Evolutionary conservation across 2,329 filamentous ascomycete genomes (phyloP).

Genomic region (Epichloe bromicola): DNA sequence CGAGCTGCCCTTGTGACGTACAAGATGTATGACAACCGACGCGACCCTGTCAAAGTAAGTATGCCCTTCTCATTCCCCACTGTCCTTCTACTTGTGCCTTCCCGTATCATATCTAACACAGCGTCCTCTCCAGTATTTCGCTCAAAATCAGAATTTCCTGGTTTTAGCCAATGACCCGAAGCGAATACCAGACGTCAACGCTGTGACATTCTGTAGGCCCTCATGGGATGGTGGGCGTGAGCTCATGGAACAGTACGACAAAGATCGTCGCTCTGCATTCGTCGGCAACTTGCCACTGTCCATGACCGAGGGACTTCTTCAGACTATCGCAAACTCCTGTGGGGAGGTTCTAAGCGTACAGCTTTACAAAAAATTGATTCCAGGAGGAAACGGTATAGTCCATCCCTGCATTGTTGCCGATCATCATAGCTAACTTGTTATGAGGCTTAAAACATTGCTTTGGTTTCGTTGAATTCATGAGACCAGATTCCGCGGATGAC

Average conservation of each 20-base stretch:
- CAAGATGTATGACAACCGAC: constrained; percentile 34
- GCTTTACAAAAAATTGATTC: constrained; percentile 13
- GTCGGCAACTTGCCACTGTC: constrained; percentile 31
- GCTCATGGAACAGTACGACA: constrained; percentile 24
- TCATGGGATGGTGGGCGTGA: constrained; percentile 3
- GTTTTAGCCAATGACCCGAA: constrained; percentile 18
- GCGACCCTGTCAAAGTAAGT: constrained; percentile 36
- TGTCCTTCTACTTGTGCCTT: constrained; percentile 1
- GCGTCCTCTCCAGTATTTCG: constrained; percentile 3
- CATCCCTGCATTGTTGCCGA: neutral
- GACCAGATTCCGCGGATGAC: constrained; percentile 23
- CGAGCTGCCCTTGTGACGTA: constrained; percentile 35
- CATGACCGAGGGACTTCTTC: constrained; percentile 23
- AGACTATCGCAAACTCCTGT: constrained; percentile 22
- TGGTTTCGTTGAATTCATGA: constrained; percentile 27
- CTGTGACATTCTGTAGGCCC: neutral
- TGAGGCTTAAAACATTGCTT: constrained; percentile 15
- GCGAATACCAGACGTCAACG: neutral
- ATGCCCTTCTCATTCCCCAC: neutral
- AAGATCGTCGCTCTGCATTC: constrained; percentile 34
- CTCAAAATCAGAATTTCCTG: constrained; percentile 3
- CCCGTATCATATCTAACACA: neutral
- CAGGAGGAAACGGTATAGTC: constrained; percentile 3
- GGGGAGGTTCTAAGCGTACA: constrained; percentile 23
- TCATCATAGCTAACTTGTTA: constrained; percentile 6